These are phyloP conservation scores for Curvularia spicifera DNA, from an alignment of 2,329 filamentous ascomycete genomes.

Conservation along the genomic window DNA sequence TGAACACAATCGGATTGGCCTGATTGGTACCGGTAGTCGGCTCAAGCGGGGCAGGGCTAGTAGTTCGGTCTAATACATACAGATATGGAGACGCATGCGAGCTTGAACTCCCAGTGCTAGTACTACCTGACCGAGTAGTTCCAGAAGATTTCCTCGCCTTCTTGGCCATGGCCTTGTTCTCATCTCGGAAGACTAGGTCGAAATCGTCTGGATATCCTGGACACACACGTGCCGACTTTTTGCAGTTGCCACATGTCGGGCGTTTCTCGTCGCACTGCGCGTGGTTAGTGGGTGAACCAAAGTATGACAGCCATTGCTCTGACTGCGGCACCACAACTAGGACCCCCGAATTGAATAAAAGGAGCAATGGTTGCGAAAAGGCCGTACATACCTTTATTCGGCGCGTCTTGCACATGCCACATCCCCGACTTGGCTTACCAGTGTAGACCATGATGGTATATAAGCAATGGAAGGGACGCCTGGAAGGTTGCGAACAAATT, in stretches of 20 bases:
- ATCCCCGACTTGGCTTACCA: slow-evolving; percentile 60
- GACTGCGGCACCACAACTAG: neutral
- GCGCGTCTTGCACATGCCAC: slow-evolving; percentile 75
- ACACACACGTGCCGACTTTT: slow-evolving; percentile 41
- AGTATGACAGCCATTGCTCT: slow-evolving; percentile 4
- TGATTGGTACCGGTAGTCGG: neutral
- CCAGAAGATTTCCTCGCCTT: slow-evolving; percentile 60
- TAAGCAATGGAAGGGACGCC: slow-evolving; percentile 16
- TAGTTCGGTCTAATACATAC: slow-evolving; percentile 30
- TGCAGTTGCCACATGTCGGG: slow-evolving; percentile 46
- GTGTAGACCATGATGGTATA: slow-evolving; percentile 48
- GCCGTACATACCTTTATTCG: slow-evolving; percentile 69
- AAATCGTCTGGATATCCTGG: slow-evolving; percentile 65
- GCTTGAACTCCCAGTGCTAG: slow-evolving; percentile 24
- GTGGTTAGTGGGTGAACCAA: slow-evolving; percentile 10
- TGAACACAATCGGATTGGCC: slow-evolving; percentile 1
- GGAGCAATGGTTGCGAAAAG: slow-evolving; percentile 9
- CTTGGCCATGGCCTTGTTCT: slow-evolving; percentile 71
- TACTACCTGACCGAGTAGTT: slow-evolving; percentile 22
- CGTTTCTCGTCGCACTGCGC: slow-evolving; percentile 47
- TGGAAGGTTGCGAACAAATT: slow-evolving; percentile 11
- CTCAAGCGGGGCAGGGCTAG: slow-evolving; percentile 1
- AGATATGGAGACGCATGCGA: slow-evolving; percentile 41
- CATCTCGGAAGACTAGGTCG: slow-evolving; percentile 74
- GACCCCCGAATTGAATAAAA: slow-evolving; percentile 6